Evolutionary conservation across 768 basidiomycete species (phyloP), one percentile per base, ranked within the genome.

Genomic region (Pleurotus tuber-regium): DNA sequence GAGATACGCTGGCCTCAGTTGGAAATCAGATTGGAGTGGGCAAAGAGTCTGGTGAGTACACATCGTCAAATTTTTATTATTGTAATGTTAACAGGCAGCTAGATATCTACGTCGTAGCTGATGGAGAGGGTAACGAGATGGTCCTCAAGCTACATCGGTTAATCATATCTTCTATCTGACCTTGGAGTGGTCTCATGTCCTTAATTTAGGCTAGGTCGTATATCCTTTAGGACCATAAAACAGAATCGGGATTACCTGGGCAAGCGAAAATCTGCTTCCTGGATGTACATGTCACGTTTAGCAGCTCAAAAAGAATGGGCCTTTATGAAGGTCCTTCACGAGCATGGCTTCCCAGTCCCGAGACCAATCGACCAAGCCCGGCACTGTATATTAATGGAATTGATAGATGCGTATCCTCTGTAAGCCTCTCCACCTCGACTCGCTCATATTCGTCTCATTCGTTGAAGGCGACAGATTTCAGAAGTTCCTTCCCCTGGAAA

Each of bases 231-330:
- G 35, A 85, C 92, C 0, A 93, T 99, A 72, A 99, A 99, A 70
- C 80, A 87, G 60, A 98, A 98, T 64, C 78, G 97, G 54, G 97
- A 99, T 63, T 99, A 98, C 65, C 73, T 99, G 50, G 92, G 95
- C 19, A 96, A 94, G 67, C 82, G 97, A 35, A 93, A 93, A 68
- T 91, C 88, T 14, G 96, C 97, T 1, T 92, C 92, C 14, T 99
- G 97, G 97, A 97, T 98, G 94, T 98, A 98, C 70, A 92, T 99
- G 91, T 95, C 92, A 18, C 82, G 97, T 18, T 70, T 99, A 40
- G 88, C 95, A 14, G 97, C 97, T 7, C 88, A 96, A 71, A 98
- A 98, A 64, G 97, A 99, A 66, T 99, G 86, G 82, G 92, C 92
- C 1, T 99, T 98, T 67, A 96, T 99, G 92, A 98, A 97, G 78